Percentiles rank a stretch among this genome's conserved stretches.
Evolutionary conservation across 2,329 filamentous ascomycete species (phyloP).

Genomic region (Microascus cirrosus): DNA sequence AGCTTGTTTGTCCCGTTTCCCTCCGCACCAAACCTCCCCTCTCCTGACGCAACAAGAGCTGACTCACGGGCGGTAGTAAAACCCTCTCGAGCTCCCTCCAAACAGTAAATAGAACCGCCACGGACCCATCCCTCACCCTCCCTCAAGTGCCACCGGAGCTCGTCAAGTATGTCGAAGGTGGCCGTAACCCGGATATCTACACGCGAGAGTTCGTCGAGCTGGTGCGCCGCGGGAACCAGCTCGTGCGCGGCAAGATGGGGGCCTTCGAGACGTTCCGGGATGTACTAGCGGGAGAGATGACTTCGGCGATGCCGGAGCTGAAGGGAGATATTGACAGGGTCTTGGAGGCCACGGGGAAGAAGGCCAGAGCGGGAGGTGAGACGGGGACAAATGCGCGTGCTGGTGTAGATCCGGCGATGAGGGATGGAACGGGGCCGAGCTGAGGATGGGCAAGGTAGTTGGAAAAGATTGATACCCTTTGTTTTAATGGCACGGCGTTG

Average conservation of each 20-base stretch:
- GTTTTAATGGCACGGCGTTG: not conserved
- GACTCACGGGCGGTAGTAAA: conserved; percentile 17
- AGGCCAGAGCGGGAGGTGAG: not conserved
- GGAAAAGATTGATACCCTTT: not conserved
- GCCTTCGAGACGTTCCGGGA: conserved; percentile 53
- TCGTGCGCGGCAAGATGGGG: conserved; percentile 51
- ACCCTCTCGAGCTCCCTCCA: conserved; percentile 26
- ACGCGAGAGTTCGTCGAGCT: conserved; percentile 64
- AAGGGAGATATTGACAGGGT: conserved; percentile 39
- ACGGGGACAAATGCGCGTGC: not conserved
- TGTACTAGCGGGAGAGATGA: conserved; percentile 48
- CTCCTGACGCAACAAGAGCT: not conserved
- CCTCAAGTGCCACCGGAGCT: conserved; percentile 50
- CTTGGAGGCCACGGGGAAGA: conserved; percentile 29
- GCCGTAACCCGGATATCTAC: conserved; percentile 64
- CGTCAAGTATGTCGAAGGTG: conserved; percentile 58
- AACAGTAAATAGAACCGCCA: conserved; percentile 25
- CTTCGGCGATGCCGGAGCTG: conserved; percentile 47
- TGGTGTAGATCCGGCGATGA: not conserved
- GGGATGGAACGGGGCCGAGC: not conserved
- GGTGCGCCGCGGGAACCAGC: conserved; percentile 53
- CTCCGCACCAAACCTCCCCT: conserved; percentile 3
- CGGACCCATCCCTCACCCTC: conserved; percentile 25
- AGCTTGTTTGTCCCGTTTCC: conserved; percentile 28
- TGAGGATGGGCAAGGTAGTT: not conserved